These are phyloP conservation scores for Beauveria medogensis DNA, from an alignment of 2,329 filamentous ascomycete species.

Conservation along the genomic window DNA sequence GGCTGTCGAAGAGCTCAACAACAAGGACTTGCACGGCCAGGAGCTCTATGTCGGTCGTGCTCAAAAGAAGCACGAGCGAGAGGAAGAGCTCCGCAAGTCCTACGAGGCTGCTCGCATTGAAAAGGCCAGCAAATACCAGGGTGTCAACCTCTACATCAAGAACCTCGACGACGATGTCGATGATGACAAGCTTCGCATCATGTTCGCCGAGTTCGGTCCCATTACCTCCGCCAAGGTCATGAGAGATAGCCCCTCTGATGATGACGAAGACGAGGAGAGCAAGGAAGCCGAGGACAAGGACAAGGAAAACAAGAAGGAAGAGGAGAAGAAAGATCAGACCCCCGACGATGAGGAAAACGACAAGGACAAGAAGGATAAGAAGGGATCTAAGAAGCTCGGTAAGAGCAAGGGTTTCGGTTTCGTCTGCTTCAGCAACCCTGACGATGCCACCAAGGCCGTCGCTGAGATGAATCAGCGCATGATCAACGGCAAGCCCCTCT, in stretches of 20 bases:
- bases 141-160: slow-evolving; percentile 99
- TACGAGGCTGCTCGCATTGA: slow-evolving; percentile 96
- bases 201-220: slow-evolving; percentile 84
- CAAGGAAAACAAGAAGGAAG: slow-evolving; percentile 40
- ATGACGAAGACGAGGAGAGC: slow-evolving; percentile 46
- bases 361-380: slow-evolving; percentile 52
- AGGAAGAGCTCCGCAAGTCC: slow-evolving; percentile 97
- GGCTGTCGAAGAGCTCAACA: slow-evolving; percentile 88
- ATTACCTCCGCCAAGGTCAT: slow-evolving; percentile 99
- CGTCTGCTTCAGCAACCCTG: slow-evolving; percentile 99
- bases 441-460: slow-evolving; percentile 97
- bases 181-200: slow-evolving; percentile 91
- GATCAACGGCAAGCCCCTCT: slow-evolving; percentile 92
- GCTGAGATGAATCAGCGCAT: slow-evolving; percentile 99
- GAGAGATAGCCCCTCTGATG: slow-evolving; percentile 65
- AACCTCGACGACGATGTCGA: slow-evolving; percentile 96
- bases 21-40: slow-evolving; percentile 85
- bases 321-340: slow-evolving; percentile 34
- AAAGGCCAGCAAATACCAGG: slow-evolving; percentile 99
- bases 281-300: slow-evolving; percentile 46
- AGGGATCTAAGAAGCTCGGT: slow-evolving; percentile 60
- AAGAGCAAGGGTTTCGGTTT: slow-evolving; percentile 99
- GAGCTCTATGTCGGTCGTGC: slow-evolving; percentile 96
- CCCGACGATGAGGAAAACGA: slow-evolving; percentile 36
- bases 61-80: slow-evolving; percentile 99